Base-by-base conservation (phyloP, 2,329 filamentous ascomycete species). In the Tolypocladium paradoxum region DNA sequence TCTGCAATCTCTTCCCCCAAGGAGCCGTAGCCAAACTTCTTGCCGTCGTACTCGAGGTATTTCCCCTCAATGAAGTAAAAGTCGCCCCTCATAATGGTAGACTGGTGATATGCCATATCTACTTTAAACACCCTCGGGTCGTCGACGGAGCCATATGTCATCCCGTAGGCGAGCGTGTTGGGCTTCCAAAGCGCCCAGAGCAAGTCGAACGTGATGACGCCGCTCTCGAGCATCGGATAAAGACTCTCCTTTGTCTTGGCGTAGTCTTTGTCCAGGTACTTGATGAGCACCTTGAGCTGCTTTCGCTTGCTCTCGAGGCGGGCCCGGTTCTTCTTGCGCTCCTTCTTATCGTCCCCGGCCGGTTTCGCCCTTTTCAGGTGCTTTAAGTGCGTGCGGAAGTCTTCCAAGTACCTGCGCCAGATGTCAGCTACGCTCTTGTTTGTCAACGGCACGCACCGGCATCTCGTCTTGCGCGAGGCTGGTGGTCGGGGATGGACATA, bases 151-250 rank as follows among this genome's bases (percentile, higher is more conserved):
- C 87, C 87, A 57, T 95, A 95, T 0, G 88, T 92, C 0, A 82
- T 81, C 0, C 85, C 82, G 65, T 86, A 92, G 1, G 83, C 85
- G 22, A 95, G 79, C 0, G 88, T 90, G 61, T 90, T 88, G 0
- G 90, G 90, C 63, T 93, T 95, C 78, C 87, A 95, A 4, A 96
- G 71, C 0, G 90, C 89, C 90, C 90, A 95, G 1, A 95, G 73
- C 2, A 95, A 77, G 54, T 96, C 89, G 60, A 91, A 96, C 0
- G 89, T 95, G 65, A 95, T 95, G 46, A 90, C 83, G 9, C 89
- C 88, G 34, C 85, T 87, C 57, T 90, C 81, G 2, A 95, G 74
- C 70, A 96, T 82, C 0, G 89, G 87, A 59, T 90, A 85, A 0
- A 96, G 76, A 2, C 85, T 77, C 37, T 90, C 88, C 65, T 92